Evolutionary conservation across 148 eudicot genomes (phyloP).

Genomic region (Fagopyrum esculentum): DNA sequence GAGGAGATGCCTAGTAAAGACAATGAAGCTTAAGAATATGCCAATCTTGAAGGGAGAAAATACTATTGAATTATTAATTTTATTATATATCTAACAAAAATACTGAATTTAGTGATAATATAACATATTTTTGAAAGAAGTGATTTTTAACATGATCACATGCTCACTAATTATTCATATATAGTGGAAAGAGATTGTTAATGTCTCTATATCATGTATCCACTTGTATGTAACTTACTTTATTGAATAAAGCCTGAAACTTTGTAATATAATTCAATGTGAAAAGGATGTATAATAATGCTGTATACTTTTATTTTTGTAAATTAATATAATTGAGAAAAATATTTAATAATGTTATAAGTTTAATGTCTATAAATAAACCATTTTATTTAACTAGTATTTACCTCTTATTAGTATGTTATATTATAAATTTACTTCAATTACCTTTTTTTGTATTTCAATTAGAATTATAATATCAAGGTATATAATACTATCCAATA

Average conservation of each 20-base stretch:
- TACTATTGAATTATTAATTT: neutral
- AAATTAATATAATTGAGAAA: too few relatives aligned
- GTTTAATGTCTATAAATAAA: too few relatives aligned
- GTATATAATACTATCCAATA: too few relatives aligned
- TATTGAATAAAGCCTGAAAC: neutral
- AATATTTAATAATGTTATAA: too few relatives aligned
- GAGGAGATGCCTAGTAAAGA: neutral
- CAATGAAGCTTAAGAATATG: conserved; percentile 8
- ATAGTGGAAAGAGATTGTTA: conserved; percentile 11
- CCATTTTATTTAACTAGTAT: too few relatives aligned
- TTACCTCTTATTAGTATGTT: too few relatives aligned
- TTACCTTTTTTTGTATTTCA: too few relatives aligned
- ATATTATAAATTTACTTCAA: too few relatives aligned
- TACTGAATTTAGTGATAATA: neutral
- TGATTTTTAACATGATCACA: neutral
- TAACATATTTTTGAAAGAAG: neutral
- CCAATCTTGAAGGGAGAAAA: neutral
- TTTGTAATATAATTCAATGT: neutral
- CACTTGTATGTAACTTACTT: neutral
- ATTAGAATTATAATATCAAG: too few relatives aligned
- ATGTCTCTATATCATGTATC: conserved; percentile 10
- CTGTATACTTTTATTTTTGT: too few relatives aligned
- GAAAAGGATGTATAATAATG: neutral
- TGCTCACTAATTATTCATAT: conserved; percentile 2
- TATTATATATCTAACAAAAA: neutral